Base-by-base conservation (phyloP, 148 eudicot species). In the Heliosperma pusillum region DNA sequence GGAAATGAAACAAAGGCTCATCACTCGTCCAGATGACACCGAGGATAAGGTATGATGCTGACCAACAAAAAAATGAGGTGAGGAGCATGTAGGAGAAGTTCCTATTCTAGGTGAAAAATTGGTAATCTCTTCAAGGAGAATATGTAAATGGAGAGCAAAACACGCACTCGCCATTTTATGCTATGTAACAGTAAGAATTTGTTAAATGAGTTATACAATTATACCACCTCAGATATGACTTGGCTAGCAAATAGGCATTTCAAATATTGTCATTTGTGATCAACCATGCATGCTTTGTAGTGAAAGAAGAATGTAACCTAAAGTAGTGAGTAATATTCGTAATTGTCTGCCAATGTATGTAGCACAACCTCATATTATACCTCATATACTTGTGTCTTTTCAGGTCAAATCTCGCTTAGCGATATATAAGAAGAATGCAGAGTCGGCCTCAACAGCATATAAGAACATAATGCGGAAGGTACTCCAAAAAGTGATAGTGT, bases 11-110 rank as follows among this genome's bases (percentile, higher is more conserved):
- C 85, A 82, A 71, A 87, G 97, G 84, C 92, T 95, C 79, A 68
- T 90, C 42, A 92, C 87, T 72, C 96, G 97, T 78, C 88, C 97
- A 24, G 99, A 95, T 82, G 99, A 95, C 81, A 88, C 92, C 0
- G 94, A 89, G 78, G 94, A 92, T 82, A 95, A 92, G 75, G 99
- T 90, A 81, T 36, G 42, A 36, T 36, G 42, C 42, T 36, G 42
- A 36, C n/a, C n/a, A n/a, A 6, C 8, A 4, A 36, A 0, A 36
- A 36, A 36, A 36, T 36, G 42, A 36, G 42, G 42, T 10, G 42
- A 10, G 7, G 42, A 36, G 9, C 42, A 36, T 6, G 42, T 7
- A 36, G 42, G 42, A 36, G 42, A 36, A 0, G n/a, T 36, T 36
- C 10, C 6, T 36, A 36, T 36, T 36, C 8, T 6, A 7, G 42